These are phyloP conservation scores for Chiua virens DNA, from an alignment of 768 basidiomycete genomes.

Conservation along the genomic window DNA sequence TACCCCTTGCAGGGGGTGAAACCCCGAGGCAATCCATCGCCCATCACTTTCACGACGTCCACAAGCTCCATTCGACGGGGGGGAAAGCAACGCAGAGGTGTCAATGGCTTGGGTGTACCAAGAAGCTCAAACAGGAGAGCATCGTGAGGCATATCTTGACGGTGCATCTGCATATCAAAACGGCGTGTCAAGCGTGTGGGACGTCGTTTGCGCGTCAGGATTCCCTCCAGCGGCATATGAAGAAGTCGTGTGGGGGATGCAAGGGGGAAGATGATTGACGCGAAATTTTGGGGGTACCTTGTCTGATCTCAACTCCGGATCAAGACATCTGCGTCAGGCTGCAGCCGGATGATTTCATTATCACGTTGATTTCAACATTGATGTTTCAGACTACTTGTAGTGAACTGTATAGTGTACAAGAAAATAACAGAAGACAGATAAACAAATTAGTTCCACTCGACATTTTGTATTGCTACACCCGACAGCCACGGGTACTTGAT, in stretches of 20 bases:
- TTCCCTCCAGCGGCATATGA: constrained; percentile 26
- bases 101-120: constrained; percentile 19
- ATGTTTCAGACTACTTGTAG: no score
- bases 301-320: neutral
- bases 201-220: constrained; percentile 25
- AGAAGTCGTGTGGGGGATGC: constrained; percentile 12
- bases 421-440: no score
- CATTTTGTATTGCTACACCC: no score
- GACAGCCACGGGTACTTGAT: no score
- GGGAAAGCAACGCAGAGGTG: constrained; percentile 13
- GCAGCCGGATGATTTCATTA: no score
- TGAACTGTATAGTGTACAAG: no score
- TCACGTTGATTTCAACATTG: no score
- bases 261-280: neutral
- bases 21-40: constrained; percentile 13
- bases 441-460: no score
- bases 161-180: constrained; percentile 18
- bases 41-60: constrained; percentile 4
- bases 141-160: constrained; percentile 22
- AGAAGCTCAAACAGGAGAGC: constrained; percentile 26
- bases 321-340: neutral
- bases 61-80: constrained; percentile 2
- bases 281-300: neutral
- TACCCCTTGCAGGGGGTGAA: neutral
- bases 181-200: constrained; percentile 18